Conservation (phyloP, 2,329 filamentous ascomycete genomes). For the Curvularia verruculosa region DNA sequence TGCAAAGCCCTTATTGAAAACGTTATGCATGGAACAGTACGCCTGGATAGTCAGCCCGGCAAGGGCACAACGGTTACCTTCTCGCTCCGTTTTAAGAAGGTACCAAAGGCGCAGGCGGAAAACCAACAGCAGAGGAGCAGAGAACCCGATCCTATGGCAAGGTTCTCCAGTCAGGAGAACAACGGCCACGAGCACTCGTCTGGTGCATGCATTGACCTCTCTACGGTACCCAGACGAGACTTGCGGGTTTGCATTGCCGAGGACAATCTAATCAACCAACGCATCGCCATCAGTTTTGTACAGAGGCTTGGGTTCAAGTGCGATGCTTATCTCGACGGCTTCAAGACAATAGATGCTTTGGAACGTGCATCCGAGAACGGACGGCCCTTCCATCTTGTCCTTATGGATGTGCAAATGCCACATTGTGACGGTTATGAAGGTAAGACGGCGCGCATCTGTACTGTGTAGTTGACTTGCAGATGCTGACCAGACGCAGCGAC, state of each 20-base stretch:
- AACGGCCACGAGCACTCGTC: constrained; percentile 50
- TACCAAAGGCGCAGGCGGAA: constrained; percentile 66
- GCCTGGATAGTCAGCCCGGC: constrained; percentile 76
- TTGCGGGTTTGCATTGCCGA: constrained; percentile 92
- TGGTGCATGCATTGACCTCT: constrained; percentile 57
- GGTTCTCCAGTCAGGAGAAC: constrained; percentile 59
- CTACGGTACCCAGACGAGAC: constrained; percentile 74
- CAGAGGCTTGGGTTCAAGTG: constrained; percentile 84
- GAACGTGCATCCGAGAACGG: constrained; percentile 72
- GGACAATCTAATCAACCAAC: constrained; percentile 93
- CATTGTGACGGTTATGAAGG: constrained; percentile 86
- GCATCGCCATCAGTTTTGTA: constrained; percentile 90
- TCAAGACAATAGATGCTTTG: constrained; percentile 86
- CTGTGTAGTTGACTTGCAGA: not conserved
- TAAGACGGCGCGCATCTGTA: constrained; percentile 9
- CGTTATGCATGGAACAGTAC: constrained; percentile 86
- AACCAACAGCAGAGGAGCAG: constrained; percentile 37
- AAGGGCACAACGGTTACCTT: constrained; percentile 77
- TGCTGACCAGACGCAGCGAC: constrained; percentile 63
- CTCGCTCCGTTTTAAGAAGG: constrained; percentile 84
- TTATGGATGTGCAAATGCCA: constrained; percentile 98
- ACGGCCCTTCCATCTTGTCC: constrained; percentile 82
- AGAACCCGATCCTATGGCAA: constrained; percentile 62
- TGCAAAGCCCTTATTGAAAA: constrained; percentile 94
- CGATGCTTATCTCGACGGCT: constrained; percentile 87